phyloP scores from a whole-genome alignment of 139 green algal genomes.

The Tetraselmis chui region DNA sequence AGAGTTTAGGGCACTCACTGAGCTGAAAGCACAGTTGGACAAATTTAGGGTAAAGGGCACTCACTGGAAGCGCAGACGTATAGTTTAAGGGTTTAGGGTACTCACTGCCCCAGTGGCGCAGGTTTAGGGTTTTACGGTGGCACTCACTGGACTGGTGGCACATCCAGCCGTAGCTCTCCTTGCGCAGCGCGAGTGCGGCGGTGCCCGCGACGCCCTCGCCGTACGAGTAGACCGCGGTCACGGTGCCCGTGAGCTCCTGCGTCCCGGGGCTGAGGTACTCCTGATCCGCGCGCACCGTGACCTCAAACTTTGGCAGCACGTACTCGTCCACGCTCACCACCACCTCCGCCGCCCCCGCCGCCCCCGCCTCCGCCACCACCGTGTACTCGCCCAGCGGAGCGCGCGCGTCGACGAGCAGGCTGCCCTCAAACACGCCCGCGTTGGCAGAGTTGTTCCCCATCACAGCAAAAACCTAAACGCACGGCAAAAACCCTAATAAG shows the following conservation, averaged over 20 bases:
- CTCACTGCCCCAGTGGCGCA: too few relatives aligned
- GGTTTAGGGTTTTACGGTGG: too few relatives aligned
- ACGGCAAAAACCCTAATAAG: too few relatives aligned
- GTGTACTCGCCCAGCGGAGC: neutral
- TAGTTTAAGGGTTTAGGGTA: too few relatives aligned
- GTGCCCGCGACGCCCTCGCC: neutral
- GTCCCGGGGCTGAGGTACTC: neutral
- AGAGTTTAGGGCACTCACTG: too few relatives aligned
- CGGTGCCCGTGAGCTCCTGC: neutral
- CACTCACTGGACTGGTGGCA: too few relatives aligned
- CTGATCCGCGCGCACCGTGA: neutral
- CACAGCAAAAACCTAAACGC: neutral
- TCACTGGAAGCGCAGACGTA: too few relatives aligned
- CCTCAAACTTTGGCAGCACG: slow-evolving; percentile 4
- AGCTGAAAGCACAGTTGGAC: too few relatives aligned
- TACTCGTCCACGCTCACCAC: slow-evolving; percentile 1
- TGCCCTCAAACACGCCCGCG: neutral
- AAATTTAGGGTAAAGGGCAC: too few relatives aligned
- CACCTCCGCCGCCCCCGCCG: neutral
- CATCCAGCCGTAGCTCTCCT: neutral
- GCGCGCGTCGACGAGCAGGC: neutral
- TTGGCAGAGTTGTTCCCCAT: neutral
- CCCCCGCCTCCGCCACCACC: neutral
- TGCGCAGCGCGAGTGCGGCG: neutral
- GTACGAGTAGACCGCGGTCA: slow-evolving; percentile 1